Base-by-base conservation (phyloP, 495 filamentous ascomycete genomes). In the Penicillium lividum region DNA sequence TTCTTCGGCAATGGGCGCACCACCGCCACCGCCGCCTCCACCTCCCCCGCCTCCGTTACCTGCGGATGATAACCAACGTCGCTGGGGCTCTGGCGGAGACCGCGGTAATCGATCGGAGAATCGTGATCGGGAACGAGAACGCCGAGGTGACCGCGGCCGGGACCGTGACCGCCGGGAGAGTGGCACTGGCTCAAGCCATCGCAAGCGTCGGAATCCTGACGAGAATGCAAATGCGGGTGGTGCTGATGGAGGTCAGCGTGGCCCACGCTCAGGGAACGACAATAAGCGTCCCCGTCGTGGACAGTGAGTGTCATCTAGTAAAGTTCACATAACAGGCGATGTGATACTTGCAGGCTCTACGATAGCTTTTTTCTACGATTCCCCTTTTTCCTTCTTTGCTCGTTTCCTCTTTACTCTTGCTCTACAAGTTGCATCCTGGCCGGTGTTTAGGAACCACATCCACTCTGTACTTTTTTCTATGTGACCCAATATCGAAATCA, bases 221-320 rank as follows among this genome's bases (percentile, higher is more conserved):
- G 64, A 70, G 16, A 61, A 57, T 18, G 40, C 64, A 16, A 61
- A 57, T 18, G 40, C 64, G 27, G 69, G 68, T 30, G 75, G 69
- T 15, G 70, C 67, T 15, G 70, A 73, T 55, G 70, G 67, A 46
- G 54, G 56, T 43, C 64, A 59, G n/a, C 68, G 75, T 22, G 75
- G 75, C 28, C 70, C 65, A 56, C 61, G 76, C 9, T 73, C 71
- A 58, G 73, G 74, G 25, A 68, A 64, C 56, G 77, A 80, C 4
- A 80, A 63, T 57, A 80, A 80, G 57, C 73, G 77, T 31, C 72
- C 74, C 49, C 73, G 77, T 48, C 74, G 77, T 38, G 77, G 77
- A 51, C 65, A 61, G 34, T 78, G 61, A 75, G 45, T 47, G 34
- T 10, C 16, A 47, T 13, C 27, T 9, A 30, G n/a, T 42, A 5